Base-by-base conservation (phyloP, 208 protist genomes). In the Wallacemonas sp. region DNA sequence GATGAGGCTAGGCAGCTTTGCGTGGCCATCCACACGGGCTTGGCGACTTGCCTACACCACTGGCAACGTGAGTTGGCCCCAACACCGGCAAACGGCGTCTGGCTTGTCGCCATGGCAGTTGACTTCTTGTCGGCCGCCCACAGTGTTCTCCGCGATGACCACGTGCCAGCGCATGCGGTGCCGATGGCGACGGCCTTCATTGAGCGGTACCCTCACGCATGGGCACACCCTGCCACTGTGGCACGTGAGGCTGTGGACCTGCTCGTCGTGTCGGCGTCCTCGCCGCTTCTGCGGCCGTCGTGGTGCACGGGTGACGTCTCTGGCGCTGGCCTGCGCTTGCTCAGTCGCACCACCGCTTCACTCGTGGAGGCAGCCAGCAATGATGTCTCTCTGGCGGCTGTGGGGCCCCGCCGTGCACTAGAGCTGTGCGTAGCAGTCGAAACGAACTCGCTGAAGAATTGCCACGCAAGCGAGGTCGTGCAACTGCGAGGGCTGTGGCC, bases 121-220 rank as follows among this genome's bases (percentile, higher is more conserved):
- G 50, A 57, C 32, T 39, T 57, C 24, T 9, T 57, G 15, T 21
- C 26, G 3, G 32, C 29, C 30, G n/a, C 21, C 4, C 12, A 8
- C 24, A 19, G 17, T 10, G 5, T 8, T 19, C 50, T 34, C 50
- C 12, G 21, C 50, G n/a, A 4, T 8, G 50, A n/a, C 30, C 50
- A 17, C 30, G n/a, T 26, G 38, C 30, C 9, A n/a, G n/a, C n/a
- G n/a, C n/a, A n/a, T n/a, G n/a, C n/a, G n/a, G n/a, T n/a, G n/a
- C n/a, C n/a, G n/a, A n/a, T 32, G n/a, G 27, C 46, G 12, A 34
- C 19, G n/a, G 10, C 12, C 26, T 6, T 19, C 6, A 32, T 79
- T 13, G 54, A 57, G 17, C 5, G 42, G 33, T 73, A 68, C 29
- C 66, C 66, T 26, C n/a, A 12, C 3, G 26, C 44, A 8, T 73